These are phyloP conservation scores for Tuber indicum DNA, from an alignment of 495 filamentous ascomycete genomes.

Conservation along the genomic window DNA sequence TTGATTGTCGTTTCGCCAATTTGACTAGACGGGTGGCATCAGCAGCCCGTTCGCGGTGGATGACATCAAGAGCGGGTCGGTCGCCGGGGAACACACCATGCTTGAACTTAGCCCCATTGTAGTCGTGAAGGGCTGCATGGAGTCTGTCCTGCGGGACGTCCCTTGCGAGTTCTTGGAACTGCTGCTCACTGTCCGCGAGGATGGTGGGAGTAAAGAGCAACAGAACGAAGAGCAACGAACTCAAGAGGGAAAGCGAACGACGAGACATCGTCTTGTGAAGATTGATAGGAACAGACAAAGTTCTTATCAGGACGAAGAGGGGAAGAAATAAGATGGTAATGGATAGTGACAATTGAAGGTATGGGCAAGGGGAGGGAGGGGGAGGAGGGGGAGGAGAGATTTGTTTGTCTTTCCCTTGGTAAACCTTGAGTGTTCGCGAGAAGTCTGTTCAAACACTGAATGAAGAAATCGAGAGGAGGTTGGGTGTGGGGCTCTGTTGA, in stretches of 20 bases:
- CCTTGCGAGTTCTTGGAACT: slow-evolving; percentile 46
- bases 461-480: not conserved
- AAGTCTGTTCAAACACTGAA: slow-evolving; percentile 1
- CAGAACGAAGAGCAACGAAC: slow-evolving; percentile 35
- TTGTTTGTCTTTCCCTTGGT: slow-evolving; percentile 3
- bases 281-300: slow-evolving; percentile 15
- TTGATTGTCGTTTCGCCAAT: slow-evolving; percentile 46
- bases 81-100: slow-evolving; percentile 50
- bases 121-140: slow-evolving; percentile 50
- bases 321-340: slow-evolving; percentile 22
- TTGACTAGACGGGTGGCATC: slow-evolving; percentile 47
- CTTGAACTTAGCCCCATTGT: slow-evolving; percentile 48
- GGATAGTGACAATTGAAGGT: slow-evolving; percentile 18
- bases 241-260: slow-evolving; percentile 26
- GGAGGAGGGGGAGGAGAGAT: slow-evolving; percentile 3
- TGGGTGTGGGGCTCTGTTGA: slow-evolving; percentile 1
- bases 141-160: slow-evolving; percentile 45
- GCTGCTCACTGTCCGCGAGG: slow-evolving; percentile 35
- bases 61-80: slow-evolving; percentile 47
- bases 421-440: slow-evolving; percentile 4
- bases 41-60: slow-evolving; percentile 47
- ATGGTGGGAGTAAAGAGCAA: slow-evolving; percentile 41
- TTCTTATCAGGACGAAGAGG: not conserved
- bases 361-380: not conserved
- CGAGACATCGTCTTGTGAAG: slow-evolving; percentile 34